phyloP scores from a whole-genome alignment of 805 yeast genomes.

The Isabelozyma pseudorhagii region DNA sequence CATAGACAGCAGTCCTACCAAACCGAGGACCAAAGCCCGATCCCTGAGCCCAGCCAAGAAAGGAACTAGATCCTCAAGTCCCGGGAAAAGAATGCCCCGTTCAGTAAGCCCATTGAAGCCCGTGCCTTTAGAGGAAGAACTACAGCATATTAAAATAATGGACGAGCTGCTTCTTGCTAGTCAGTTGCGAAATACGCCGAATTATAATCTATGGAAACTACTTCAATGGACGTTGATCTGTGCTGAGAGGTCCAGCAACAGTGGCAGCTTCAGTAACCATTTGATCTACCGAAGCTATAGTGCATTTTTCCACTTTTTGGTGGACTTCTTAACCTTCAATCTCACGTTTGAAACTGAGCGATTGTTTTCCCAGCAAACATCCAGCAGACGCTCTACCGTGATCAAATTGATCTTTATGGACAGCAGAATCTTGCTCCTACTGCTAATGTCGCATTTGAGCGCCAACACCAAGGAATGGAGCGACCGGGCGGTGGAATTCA shows the following conservation, averaged over 20 bases:
- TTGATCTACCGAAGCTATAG: constrained; percentile 20
- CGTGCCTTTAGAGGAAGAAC: neutral
- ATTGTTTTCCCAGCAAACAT: neutral
- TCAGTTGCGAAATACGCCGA: constrained; percentile 12
- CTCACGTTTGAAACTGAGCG: constrained; percentile 3
- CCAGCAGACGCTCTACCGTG: neutral
- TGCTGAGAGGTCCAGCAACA: constrained; percentile 23
- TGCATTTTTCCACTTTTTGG: constrained; percentile 8
- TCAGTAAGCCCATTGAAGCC: neutral
- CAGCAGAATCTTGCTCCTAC: constrained; percentile 6
- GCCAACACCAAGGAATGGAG: constrained; percentile 19
- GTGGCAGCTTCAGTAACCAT: constrained; percentile 14
- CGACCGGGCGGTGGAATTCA: constrained; percentile 26
- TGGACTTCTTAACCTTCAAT: constrained; percentile 15
- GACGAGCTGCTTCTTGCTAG: constrained; percentile 27
- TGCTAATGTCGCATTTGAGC: constrained; percentile 20
- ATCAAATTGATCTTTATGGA: neutral
- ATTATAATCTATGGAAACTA: constrained; percentile 27
- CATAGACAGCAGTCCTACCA: neutral
- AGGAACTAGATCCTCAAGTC: neutral
- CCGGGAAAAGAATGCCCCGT: too few relatives aligned
- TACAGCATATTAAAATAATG: constrained; percentile 18
- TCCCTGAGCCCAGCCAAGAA: constrained; percentile 1
- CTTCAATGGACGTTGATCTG: constrained; percentile 36
- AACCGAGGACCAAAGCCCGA: neutral